Percentiles rank a stretch among this genome's conserved stretches.
phyloP scores from a whole-genome alignment of 2,329 filamentous ascomycete genomes.

The Fusarium buharicum region DNA sequence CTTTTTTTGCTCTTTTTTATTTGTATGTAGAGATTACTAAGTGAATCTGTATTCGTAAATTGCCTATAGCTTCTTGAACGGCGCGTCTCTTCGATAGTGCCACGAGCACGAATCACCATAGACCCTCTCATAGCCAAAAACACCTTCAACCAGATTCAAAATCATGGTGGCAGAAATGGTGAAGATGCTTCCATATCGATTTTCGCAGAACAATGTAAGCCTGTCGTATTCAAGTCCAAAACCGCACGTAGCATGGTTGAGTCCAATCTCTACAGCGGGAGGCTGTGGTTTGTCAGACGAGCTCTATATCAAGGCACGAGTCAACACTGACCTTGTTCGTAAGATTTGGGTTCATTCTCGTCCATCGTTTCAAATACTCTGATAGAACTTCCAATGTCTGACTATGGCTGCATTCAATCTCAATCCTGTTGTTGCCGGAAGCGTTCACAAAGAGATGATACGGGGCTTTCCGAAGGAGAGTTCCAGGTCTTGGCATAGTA shows the following conservation, averaged over 20 bases:
- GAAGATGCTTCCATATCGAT: slow-evolving; percentile 48
- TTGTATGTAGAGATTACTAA: no score
- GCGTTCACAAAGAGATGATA: slow-evolving; percentile 58
- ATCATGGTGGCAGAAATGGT: slow-evolving; percentile 57
- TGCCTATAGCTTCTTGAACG: slow-evolving; percentile 23
- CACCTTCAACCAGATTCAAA: slow-evolving; percentile 58
- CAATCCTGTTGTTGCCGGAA: slow-evolving; percentile 47
- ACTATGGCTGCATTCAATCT: slow-evolving; percentile 60
- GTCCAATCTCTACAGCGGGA: slow-evolving; percentile 53
- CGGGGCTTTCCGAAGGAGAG: slow-evolving; percentile 59
- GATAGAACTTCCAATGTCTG: slow-evolving; percentile 57
- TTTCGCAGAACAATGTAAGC: slow-evolving; percentile 52
- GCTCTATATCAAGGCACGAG: not conserved
- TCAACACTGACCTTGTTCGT: slow-evolving; percentile 48
- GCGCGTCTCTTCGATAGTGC: slow-evolving; percentile 42
- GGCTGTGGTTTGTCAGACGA: slow-evolving; percentile 48
- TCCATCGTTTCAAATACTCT: slow-evolving; percentile 61
- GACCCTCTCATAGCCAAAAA: slow-evolving; percentile 56
- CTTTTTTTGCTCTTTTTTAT: not conserved
- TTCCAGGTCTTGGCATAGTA: slow-evolving; percentile 58
- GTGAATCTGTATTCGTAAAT: no score
- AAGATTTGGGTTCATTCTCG: slow-evolving; percentile 55
- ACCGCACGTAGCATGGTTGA: slow-evolving; percentile 59
- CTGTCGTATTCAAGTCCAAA: slow-evolving; percentile 57
- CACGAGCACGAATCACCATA: slow-evolving; percentile 39